Conservation (phyloP, 1,284 basidiomycete species). For the Ceratobasidium sp. region DNA sequence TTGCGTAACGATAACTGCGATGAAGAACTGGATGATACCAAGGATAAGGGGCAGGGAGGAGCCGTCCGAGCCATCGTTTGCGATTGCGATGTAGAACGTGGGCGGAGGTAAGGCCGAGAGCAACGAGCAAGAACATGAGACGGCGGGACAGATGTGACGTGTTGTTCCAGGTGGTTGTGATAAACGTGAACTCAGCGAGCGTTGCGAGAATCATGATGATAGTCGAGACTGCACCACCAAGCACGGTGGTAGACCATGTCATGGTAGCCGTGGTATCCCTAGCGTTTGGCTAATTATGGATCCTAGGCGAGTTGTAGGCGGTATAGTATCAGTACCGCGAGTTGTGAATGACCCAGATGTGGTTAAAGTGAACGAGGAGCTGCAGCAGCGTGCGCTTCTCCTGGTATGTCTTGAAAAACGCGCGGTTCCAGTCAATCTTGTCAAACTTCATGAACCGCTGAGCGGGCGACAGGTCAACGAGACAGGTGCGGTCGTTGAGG, state of each 20-base stretch:
- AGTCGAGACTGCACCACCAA: conserved; percentile 89
- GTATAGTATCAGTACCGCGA: conserved; percentile 95
- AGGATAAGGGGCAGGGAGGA: conserved; percentile 78
- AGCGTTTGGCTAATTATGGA: conserved; percentile 76
- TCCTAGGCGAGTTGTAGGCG: conserved; percentile 87
- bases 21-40: conserved; percentile 90
- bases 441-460: conserved; percentile 96
- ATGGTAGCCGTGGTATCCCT: conserved; percentile 70
- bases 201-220: conserved; percentile 94
- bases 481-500: conserved; percentile 87
- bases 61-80: conserved; percentile 71
- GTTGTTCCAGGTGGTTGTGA: conserved; percentile 97
- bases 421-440: conserved; percentile 91
- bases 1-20: conserved; percentile 80
- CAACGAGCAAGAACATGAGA: conserved; percentile 82
- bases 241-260: conserved; percentile 86
- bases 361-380: conserved; percentile 96
- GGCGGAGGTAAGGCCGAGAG: conserved; percentile 87
- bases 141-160: conserved; percentile 91
- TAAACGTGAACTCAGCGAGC: conserved; percentile 91
- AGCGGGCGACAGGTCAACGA: conserved; percentile 87
- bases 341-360: conserved; percentile 95
- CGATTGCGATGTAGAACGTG: conserved; percentile 82
- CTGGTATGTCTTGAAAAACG: conserved; percentile 97
- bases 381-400: conserved; percentile 95